Base-by-base conservation (phyloP, 768 basidiomycete species). In the Hemileccinum impolitum region DNA sequence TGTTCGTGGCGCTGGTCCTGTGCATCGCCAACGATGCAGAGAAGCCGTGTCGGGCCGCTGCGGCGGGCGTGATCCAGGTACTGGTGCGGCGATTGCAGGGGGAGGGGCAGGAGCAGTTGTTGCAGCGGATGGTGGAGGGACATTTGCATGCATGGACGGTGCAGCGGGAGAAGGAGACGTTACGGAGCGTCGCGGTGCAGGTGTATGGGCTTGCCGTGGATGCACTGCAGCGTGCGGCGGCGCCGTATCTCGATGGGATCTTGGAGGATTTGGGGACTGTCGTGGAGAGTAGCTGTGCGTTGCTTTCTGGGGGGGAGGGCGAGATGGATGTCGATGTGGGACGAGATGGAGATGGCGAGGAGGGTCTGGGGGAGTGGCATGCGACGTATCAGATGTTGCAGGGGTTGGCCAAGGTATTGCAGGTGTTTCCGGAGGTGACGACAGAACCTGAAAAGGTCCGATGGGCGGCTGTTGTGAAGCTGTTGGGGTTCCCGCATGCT, bases 1-100 rank as follows among this genome's bases (percentile, higher is more conserved):
- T 98, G 41, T 97, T 97, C 64, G 83, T 96, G 14, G 84, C 89
- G 0, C 77, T 98, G 21, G 90, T 95, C 35, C 87, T 97, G 82
- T 89, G 88, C 23, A 69, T 97, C 28, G 94, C 93, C 25, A 99
- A 98, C 62, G 96, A 99, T 64, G 87, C 90, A 34, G 93, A 94
- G 6, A 71, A 87, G 30, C 85, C 88, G 60, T 97, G 93, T 62
- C 79, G 93, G 23, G 89, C 88, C 65, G 87, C 90, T 82, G 92
- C 92, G 0, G 85, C 87, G 2, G 81, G 82, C 34, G 75, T 97
- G 39, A 78, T 95, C 71, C 88, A 91, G 67, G 75, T 68, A 30
- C 79, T 99, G 15, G 82, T 93, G 60, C 63, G 66, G 14, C 78
- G 87, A 10, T 70, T 96, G 23, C 81, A 87, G 30, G 77, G 77